phyloP scores from a whole-genome alignment of 176 grass and related monocot species.

The Triticum urartu region DNA sequence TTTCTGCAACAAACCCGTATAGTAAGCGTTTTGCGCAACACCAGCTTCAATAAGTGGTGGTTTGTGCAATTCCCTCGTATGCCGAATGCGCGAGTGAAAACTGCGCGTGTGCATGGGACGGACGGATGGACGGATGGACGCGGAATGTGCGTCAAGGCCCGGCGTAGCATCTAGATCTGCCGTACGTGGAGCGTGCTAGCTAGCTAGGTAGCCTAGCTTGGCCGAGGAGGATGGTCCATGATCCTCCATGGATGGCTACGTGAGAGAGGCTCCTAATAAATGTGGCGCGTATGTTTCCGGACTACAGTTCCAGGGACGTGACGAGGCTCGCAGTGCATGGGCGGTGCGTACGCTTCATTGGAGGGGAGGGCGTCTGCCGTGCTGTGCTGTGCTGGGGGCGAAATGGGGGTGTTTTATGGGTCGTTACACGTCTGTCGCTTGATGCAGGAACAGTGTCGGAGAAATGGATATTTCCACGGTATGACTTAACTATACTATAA shows the following conservation, averaged over 20 bases:
- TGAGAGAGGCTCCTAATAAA: background rate
- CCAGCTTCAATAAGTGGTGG: too few species aligned
- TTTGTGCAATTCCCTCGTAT: background rate
- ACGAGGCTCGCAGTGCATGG: background rate
- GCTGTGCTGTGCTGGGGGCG: background rate
- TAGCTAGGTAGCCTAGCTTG: background rate
- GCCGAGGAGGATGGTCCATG: conserved; percentile 5
- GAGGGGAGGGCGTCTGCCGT: background rate
- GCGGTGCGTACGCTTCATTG: background rate
- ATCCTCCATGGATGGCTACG: background rate
- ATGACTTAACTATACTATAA: too few species aligned
- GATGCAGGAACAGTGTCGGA: too few species aligned
- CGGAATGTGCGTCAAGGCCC: conserved; percentile 19
- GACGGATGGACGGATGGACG: background rate
- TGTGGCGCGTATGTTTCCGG: background rate
- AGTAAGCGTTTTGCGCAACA: too few species aligned
- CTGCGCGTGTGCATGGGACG: conserved; percentile 26
- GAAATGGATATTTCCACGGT: too few species aligned
- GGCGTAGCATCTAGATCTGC: conserved; percentile 11
- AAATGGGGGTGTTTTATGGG: conserved; percentile 11
- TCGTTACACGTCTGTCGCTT: background rate
- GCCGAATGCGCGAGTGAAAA: background rate
- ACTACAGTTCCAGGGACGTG: background rate
- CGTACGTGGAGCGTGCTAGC: conserved; percentile 20
- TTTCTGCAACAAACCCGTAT: too few species aligned